Base-by-base conservation (phyloP, 1,284 basidiomycete species). In the Cutaneotrichosporon arboriforme region DNA sequence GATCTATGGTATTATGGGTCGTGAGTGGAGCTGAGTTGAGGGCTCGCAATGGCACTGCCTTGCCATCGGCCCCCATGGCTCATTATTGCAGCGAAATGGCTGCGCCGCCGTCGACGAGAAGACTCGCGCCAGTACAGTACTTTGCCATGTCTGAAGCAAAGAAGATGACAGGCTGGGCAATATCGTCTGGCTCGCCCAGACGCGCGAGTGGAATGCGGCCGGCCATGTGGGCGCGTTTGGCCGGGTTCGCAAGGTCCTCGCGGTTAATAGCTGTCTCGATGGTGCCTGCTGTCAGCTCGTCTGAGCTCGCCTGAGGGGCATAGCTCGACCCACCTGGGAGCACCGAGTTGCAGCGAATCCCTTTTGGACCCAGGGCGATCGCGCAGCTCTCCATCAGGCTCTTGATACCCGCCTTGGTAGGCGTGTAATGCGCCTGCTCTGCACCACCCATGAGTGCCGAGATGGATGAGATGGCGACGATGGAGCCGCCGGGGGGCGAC, bases 301-400 rank as follows among this genome's bases (percentile, higher is more conserved):
- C 40, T 8, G n/a, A n/a, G n/a, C 41, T 8, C 33, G 40, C 13
- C 4, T 3, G 13, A 4, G 26, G 26, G 7, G 26, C 26, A 5
- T 10, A 31, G 26, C 26, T 5, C 26, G 26, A 61, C 68, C 46
- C 46, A 70, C 76, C 75, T 3, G 77, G 77, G 10, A 79, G 61
- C 10, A 78, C 75, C 0, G 73, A 73, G 52, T 78, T 78, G 57
- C 86, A 87, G 20, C 87, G 79, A 59, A 89, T 89, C 46, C 82
- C 82, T 67, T 86, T 81, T 54, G 84, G 83, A 13, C 86, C 86
- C 14, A 89, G 76, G 0, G 87, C 86, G 45, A 88, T 83, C 0
- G 87, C 85, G 59, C 84, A 86, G 60, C 84, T 86, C 73, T 89
- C 86, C 87, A 89, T 90, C 56, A 90, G 71, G 22, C 84, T 86